Conservation (phyloP, 305 asterid species). For the Striga hermonthica region DNA sequence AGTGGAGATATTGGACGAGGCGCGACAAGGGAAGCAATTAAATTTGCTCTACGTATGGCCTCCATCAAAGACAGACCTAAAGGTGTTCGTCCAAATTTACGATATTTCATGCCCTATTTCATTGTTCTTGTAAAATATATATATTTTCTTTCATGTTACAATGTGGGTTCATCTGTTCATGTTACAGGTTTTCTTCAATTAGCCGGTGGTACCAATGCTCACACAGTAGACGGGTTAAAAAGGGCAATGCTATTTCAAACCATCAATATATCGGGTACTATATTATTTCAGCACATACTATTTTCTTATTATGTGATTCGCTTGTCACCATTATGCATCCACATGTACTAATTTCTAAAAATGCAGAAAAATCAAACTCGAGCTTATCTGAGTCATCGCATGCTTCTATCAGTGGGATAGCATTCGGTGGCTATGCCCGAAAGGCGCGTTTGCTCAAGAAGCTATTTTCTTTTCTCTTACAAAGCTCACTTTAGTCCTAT, state of each 20-base stretch:
- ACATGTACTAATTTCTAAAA: neutral
- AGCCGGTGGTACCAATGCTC: slow-evolving; percentile 89
- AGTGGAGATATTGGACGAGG: slow-evolving; percentile 97
- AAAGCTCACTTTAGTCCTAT: neutral
- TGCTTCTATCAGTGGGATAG: slow-evolving; percentile 80
- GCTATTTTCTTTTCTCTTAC: too few relatives aligned
- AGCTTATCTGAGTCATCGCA: slow-evolving; percentile 30
- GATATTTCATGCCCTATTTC: neutral
- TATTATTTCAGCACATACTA: slow-evolving; percentile 8
- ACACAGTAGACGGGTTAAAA: slow-evolving; percentile 71
- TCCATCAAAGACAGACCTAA: slow-evolving; percentile 50
- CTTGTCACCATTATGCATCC: neutral
- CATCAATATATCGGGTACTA: slow-evolving; percentile 47
- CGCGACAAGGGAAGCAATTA: slow-evolving; percentile 69
- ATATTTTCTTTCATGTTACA: slow-evolving; percentile 1
- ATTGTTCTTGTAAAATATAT: neutral
- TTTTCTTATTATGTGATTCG: slow-evolving; percentile 6
- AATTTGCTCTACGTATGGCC: slow-evolving; percentile 62
- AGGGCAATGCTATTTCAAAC: slow-evolving; percentile 53
- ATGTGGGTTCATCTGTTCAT: neutral
- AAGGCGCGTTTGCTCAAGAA: slow-evolving; percentile 39
- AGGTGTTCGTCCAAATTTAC: slow-evolving; percentile 39
- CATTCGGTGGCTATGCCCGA: slow-evolving; percentile 89
- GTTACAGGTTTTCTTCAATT: slow-evolving; percentile 74
- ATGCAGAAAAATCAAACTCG: slow-evolving; percentile 37